These are phyloP conservation scores for Quercus parvula DNA, from an alignment of 306 rosid species.

Conservation along the genomic window DNA sequence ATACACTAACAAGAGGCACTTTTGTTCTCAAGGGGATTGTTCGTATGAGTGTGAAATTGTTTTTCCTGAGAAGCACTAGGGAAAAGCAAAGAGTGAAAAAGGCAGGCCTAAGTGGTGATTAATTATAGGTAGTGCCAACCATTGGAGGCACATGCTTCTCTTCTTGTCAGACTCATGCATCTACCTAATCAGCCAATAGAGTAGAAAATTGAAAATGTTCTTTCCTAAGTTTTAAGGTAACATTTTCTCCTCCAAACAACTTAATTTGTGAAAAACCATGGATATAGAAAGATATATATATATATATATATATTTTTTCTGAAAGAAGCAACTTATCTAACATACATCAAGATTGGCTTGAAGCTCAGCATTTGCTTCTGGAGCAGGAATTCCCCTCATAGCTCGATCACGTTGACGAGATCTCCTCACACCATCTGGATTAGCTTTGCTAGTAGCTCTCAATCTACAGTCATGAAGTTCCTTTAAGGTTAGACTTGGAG, in stretches of 20 bases:
- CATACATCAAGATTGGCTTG: slow-evolving; percentile 93
- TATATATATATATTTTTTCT: neutral
- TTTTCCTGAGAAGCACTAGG: neutral
- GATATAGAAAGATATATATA: neutral
- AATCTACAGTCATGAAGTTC: slow-evolving; percentile 53
- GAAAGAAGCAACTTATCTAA: slow-evolving; percentile 19
- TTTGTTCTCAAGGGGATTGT: neutral
- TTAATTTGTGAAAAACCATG: neutral
- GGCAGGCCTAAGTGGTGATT: neutral
- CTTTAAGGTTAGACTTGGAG: slow-evolving; percentile 20
- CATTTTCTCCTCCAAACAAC: neutral
- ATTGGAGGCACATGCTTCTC: neutral
- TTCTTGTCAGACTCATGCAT: neutral
- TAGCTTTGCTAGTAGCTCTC: slow-evolving; percentile 82
- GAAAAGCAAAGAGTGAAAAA: neutral
- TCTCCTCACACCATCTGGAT: slow-evolving; percentile 77
- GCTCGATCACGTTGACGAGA: slow-evolving; percentile 78
- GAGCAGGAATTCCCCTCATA: slow-evolving; percentile 77
- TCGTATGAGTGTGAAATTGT: neutral
- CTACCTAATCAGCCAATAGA: neutral
- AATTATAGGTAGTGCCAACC: neutral
- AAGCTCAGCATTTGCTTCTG: slow-evolving; percentile 93
- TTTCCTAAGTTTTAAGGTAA: neutral
- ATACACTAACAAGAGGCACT: neutral
- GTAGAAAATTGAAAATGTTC: neutral